These are phyloP conservation scores for Aspergillus ostianus DNA, from an alignment of 495 filamentous ascomycete species.

Conservation along the genomic window DNA sequence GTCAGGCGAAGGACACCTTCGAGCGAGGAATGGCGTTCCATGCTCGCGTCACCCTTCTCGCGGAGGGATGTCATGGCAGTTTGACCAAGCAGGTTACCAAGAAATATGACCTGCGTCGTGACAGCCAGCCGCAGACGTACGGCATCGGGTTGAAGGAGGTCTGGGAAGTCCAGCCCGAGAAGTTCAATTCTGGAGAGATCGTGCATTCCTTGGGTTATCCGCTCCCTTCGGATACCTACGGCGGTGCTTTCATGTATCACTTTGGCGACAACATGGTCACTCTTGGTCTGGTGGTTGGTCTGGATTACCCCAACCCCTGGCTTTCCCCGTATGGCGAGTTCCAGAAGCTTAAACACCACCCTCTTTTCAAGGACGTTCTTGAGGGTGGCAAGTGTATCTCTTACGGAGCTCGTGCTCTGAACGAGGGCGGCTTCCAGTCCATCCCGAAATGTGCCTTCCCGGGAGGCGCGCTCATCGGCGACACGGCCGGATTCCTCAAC, in stretches of 20 bases:
- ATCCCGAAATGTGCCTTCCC: conserved; percentile 97
- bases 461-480: conserved; percentile 92
- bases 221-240: conserved; percentile 84
- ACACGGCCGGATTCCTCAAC: conserved; percentile 95
- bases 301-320: conserved; percentile 97
- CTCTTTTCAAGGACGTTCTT: conserved; percentile 74
- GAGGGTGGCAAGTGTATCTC: conserved; percentile 97
- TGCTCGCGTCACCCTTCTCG: conserved; percentile 89
- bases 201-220: conserved; percentile 94
- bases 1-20: conserved; percentile 86
- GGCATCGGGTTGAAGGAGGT: conserved; percentile 94
- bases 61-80: conserved; percentile 94
- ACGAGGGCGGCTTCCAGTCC: conserved; percentile 96
- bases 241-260: conserved; percentile 98
- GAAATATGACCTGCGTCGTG: conserved; percentile 86
- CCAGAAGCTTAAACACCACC: conserved; percentile 98
- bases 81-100: conserved; percentile 93
- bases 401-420: conserved; percentile 89
- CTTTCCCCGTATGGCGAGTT: conserved; percentile 94
- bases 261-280: conserved; percentile 97
- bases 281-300: conserved; percentile 86
- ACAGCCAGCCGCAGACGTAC: conserved; percentile 93
- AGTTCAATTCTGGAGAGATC: conserved; percentile 83
- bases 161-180: conserved; percentile 93
- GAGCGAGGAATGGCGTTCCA: conserved; percentile 99